These are phyloP conservation scores for Pseudozyma thailandica DNA, from an alignment of 1,284 basidiomycete species.

Conservation along the genomic window DNA sequence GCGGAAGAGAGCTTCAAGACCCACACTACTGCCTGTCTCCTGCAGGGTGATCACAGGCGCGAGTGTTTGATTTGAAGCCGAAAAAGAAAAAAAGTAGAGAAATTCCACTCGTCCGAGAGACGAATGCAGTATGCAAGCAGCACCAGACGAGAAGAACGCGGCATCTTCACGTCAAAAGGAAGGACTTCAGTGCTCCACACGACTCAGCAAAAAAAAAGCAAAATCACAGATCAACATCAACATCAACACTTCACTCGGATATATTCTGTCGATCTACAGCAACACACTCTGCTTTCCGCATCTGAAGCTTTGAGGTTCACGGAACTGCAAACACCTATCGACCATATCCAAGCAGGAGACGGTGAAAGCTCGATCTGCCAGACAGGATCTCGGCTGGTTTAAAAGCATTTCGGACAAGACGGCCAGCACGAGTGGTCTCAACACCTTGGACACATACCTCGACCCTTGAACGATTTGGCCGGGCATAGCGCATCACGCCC, in stretches of 20 bases:
- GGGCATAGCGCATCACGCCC: no score
- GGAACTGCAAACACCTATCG: no score
- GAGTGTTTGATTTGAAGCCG: neutral
- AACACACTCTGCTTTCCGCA: neutral
- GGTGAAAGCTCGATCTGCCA: no score
- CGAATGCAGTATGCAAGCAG: neutral
- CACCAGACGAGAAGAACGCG: conserved; percentile 7
- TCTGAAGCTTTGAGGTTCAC: no score
- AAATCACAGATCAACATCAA: no score
- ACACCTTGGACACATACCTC: no score
- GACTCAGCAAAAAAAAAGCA: neutral
- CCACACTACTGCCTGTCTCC: no score
- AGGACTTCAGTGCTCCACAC: conserved; percentile 12
- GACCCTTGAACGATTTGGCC: no score
- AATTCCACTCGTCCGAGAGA: conserved; percentile 23
- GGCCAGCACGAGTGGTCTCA: no score
- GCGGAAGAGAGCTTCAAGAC: neutral
- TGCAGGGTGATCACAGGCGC: conserved; percentile 12
- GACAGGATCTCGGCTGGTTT: no score
- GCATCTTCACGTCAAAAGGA: neutral
- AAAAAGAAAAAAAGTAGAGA: neutral
- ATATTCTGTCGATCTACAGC: neutral
- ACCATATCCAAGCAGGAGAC: no score
- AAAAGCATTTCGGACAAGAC: no score
- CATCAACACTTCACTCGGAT: neutral